Base-by-base conservation (phyloP, 805 yeast genomes). In the Lachancea mirantina region DNA sequence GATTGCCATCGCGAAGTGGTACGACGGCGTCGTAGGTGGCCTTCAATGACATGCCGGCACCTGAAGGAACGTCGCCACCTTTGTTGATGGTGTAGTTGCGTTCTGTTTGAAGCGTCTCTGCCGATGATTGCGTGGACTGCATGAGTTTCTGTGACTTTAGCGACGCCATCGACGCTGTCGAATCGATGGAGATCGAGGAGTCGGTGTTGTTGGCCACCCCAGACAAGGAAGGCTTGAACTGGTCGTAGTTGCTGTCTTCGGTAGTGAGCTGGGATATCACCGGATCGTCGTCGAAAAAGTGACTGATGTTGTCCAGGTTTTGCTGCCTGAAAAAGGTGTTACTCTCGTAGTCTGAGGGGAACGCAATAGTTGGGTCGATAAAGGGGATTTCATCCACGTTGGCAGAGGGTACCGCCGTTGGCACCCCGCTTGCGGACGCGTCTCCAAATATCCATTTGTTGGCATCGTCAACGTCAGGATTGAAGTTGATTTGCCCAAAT, bases 1-100 rank as follows among this genome's bases (percentile, higher is more conserved):
- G 54, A 9, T 71, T 66, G 11, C 59, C 61, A 36, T 76, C 80
- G 6, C 74, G 80, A 4, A 80, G 72, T 5, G 94, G 94, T 3
- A 84, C 88, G 18, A 76, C 72, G 20, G 62, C 65, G 16, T 32
- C 36, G 5, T 31, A 23, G 10, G 23, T 19, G n/a, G 10, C n/a
- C n/a, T 6, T 11, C 18, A 11, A 10, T 19, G n/a, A 24, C 14
- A n/a, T 28, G 6, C 6, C 11, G 16, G 26, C 11, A 13, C 11
- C 24, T 23, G 28, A 8, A 8, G 32, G 10, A 5, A 19, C 17
- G 5, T n/a, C 15, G 16, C 4, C 8, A 6, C 31, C n/a, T 16
- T 33, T 28, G 16, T 23, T 28, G 4, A 15, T 28, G 6, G 24
- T 16, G 15, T 27, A 18, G 9, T 33, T 24, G 24, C 24, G 32